Evolutionary conservation across 2,329 filamentous ascomycete genomes (phyloP).

Genomic region (Paecilomyces sp.): DNA sequence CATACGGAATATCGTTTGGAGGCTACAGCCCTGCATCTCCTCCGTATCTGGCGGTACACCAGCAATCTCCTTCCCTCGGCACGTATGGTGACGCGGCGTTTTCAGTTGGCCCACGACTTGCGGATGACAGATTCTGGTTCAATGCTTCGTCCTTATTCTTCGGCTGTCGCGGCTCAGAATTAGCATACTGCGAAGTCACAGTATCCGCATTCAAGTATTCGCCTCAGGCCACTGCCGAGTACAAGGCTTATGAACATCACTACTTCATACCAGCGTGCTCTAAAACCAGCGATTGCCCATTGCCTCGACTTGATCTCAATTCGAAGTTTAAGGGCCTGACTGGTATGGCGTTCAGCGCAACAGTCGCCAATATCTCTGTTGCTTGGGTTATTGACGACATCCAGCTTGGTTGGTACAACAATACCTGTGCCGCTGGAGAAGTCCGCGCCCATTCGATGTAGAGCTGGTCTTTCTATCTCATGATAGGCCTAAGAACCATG

Average conservation of each 20-base stretch:
- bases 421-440: background rate
- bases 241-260: background rate
- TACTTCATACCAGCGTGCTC: background rate
- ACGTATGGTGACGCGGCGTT: background rate
- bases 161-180: background rate
- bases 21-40: background rate
- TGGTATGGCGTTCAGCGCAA: background rate
- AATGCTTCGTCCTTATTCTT: background rate
- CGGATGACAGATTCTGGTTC: background rate
- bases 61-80: background rate
- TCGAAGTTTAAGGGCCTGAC: background rate
- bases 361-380: background rate
- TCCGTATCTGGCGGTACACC: background rate
- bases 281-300: background rate
- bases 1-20: constrained; percentile 21
- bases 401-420: background rate
- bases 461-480: background rate
- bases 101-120: background rate
- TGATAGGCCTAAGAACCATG: background rate
- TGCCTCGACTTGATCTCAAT: background rate
- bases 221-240: background rate
- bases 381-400: background rate
- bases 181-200: background rate
- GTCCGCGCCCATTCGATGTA: background rate
- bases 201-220: background rate